phyloP scores from a whole-genome alignment of 2,329 filamentous ascomycete species.

The Penicillium hesseltinei region DNA sequence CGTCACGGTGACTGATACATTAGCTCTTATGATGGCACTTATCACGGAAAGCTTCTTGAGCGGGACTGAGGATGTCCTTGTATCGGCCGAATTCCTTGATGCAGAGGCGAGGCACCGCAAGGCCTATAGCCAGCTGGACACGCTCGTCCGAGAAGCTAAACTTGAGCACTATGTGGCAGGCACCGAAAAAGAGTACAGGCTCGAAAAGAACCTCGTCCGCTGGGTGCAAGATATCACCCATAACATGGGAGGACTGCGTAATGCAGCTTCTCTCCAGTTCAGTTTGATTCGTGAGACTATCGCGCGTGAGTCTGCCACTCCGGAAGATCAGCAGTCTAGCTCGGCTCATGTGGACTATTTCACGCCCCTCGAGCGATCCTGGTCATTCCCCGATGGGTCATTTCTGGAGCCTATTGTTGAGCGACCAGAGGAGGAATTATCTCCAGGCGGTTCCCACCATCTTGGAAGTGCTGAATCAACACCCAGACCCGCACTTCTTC shows the following conservation, averaged over 20 bases:
- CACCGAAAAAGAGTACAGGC: constrained; percentile 71
- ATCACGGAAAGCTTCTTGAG: constrained; percentile 82
- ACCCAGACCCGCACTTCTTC: constrained; percentile 33
- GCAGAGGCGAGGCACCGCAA: constrained; percentile 64
- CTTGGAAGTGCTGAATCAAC: constrained; percentile 14
- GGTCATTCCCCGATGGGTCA: constrained; percentile 44
- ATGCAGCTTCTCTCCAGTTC: constrained; percentile 87
- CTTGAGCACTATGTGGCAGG: constrained; percentile 84
- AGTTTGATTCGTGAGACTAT: constrained; percentile 68
- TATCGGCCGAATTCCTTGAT: constrained; percentile 62
- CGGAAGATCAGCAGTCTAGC: constrained; percentile 18
- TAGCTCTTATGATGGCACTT: constrained; percentile 76
- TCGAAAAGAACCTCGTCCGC: constrained; percentile 77
- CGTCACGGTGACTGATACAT: constrained; percentile 68
- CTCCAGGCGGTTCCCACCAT: constrained; percentile 8
- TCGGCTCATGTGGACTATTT: constrained; percentile 18
- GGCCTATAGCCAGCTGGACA: constrained; percentile 68
- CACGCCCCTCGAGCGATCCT: constrained; percentile 27
- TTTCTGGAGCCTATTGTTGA: constrained; percentile 63
- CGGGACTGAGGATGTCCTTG: constrained; percentile 75
- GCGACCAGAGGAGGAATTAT: constrained; percentile 54
- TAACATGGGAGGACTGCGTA: constrained; percentile 84
- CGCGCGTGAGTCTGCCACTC: constrained; percentile 17
- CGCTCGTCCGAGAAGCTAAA: constrained; percentile 79
- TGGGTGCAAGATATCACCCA: constrained; percentile 83